Percentiles rank a stretch among this genome's conserved stretches.
phyloP scores from a whole-genome alignment of 805 yeast genomes.

The Starmerella stigmatis region DNA sequence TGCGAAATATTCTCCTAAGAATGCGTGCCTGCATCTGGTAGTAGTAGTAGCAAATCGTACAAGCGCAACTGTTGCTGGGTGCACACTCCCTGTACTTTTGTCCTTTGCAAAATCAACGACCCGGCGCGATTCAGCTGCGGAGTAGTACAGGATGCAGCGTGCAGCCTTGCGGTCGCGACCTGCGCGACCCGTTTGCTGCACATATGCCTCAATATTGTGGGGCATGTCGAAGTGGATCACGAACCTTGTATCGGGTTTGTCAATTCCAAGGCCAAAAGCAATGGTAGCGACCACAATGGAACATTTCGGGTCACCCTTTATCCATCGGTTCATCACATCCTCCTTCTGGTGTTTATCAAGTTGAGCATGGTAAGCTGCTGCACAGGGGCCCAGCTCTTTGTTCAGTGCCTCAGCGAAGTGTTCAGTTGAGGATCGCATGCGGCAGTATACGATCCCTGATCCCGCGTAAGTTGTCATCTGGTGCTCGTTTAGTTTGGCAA shows the following conservation, averaged over 20 bases:
- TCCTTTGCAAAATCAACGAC: conserved; percentile 63
- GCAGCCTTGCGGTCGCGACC: conserved; percentile 88
- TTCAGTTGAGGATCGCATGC: conserved; percentile 81
- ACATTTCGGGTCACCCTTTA: conserved; percentile 39
- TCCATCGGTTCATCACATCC: conserved; percentile 70
- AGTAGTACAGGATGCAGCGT: conserved; percentile 70
- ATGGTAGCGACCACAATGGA: conserved; percentile 90
- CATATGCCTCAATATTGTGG: conserved; percentile 84
- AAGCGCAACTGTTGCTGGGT: conserved; percentile 15
- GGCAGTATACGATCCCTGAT: conserved; percentile 84
- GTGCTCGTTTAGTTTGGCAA: conserved; percentile 8
- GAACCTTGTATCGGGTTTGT: conserved; percentile 86
- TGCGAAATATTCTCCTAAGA: conserved; percentile 78
- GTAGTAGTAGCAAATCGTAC: conserved; percentile 26
- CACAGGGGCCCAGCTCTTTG: conserved; percentile 46
- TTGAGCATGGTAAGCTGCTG: conserved; percentile 86
- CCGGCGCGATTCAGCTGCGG: conserved; percentile 35
- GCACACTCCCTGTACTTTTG: not conserved
- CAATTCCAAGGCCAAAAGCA: conserved; percentile 99
- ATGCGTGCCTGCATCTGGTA: conserved; percentile 76
- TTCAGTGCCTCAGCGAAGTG: conserved; percentile 52
- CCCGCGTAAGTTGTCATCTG: conserved; percentile 18
- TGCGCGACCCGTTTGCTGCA: conserved; percentile 96
- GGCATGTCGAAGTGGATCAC: conserved; percentile 87
- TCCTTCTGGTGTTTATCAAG: conserved; percentile 52